These are phyloP conservation scores for Corinectria fuckeliana DNA, from an alignment of 2,329 filamentous ascomycete genomes.

Conservation along the genomic window DNA sequence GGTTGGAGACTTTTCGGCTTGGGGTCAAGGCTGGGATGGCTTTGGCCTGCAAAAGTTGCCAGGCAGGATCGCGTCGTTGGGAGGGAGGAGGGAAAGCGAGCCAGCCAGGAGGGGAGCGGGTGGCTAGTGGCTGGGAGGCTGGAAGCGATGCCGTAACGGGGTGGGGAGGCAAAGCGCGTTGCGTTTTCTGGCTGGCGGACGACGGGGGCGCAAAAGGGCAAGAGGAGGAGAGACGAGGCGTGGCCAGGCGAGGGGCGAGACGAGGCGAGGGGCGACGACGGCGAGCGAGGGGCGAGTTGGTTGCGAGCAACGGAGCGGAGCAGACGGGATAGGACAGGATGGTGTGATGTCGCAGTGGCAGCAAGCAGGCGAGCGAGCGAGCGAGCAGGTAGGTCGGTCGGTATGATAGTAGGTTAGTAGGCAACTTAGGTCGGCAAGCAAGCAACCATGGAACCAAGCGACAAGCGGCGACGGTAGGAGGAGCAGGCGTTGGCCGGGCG, in stretches of 20 bases:
- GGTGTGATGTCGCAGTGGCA: slow-evolving; percentile 20
- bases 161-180: slow-evolving; percentile 37
- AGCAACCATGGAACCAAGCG: neutral
- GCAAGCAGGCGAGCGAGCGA: neutral
- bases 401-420: neutral
- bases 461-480: slow-evolving; percentile 6
- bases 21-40: slow-evolving; percentile 23
- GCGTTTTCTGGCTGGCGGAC: slow-evolving; percentile 28
- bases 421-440: neutral
- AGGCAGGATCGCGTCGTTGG: no score
- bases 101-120: slow-evolving; percentile 28
- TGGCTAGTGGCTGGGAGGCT: slow-evolving; percentile 40
- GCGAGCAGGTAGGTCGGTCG: neutral
- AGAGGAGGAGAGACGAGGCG: slow-evolving; percentile 6
- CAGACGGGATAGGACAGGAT: slow-evolving; percentile 13
- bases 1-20: slow-evolving; percentile 33
- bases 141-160: slow-evolving; percentile 39
- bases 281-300: neutral
- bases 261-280: slow-evolving; percentile 4
- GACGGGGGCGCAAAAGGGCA: slow-evolving; percentile 1
- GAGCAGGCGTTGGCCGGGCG: slow-evolving; percentile 2
- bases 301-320: slow-evolving; percentile 18
- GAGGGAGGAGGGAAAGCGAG: slow-evolving; percentile 10
- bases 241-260: slow-evolving; percentile 12
- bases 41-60: no score